phyloP scores from a whole-genome alignment of 257 asterid genomes.

The Nicotiana tomentosiformis region DNA sequence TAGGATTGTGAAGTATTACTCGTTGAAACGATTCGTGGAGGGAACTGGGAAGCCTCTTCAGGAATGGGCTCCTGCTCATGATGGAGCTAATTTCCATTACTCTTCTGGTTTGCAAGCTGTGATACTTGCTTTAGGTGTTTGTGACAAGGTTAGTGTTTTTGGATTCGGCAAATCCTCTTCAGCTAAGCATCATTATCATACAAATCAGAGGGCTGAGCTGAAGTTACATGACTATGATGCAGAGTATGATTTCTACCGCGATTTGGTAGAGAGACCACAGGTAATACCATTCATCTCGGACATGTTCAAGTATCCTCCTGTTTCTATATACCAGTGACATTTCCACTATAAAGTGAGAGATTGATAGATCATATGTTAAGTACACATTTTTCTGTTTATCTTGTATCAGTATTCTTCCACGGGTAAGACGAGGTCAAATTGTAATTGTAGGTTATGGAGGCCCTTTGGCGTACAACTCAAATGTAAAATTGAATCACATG shows the following conservation, averaged over 20 bases:
- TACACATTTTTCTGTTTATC: not conserved
- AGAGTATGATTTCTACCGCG: conserved; percentile 73
- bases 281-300: conserved; percentile 70
- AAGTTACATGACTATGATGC: conserved; percentile 86
- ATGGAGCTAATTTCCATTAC: conserved; percentile 71
- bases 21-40: conserved; percentile 53
- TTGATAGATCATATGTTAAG: conserved; percentile 1
- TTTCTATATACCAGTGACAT: conserved; percentile 55
- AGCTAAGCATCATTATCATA: conserved; percentile 89
- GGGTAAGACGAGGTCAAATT: not conserved
- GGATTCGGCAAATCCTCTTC: conserved; percentile 73
- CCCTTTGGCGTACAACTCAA: conserved; percentile 11
- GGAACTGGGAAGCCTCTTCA: conserved; percentile 38
- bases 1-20: conserved; percentile 78
- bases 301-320: conserved; percentile 58
- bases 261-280: conserved; percentile 49
- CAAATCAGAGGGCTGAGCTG: conserved; percentile 80
- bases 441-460: conserved; percentile 4
- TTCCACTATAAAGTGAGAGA: not conserved
- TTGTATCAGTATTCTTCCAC: conserved; percentile 8
- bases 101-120: conserved; percentile 98
- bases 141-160: conserved; percentile 71
- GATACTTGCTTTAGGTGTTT: conserved; percentile 78
- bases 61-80: conserved; percentile 71
- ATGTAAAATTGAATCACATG: conserved; percentile 10